Conservation (phyloP, 1,284 basidiomycete genomes). For the Cerioporus squamosus region DNA sequence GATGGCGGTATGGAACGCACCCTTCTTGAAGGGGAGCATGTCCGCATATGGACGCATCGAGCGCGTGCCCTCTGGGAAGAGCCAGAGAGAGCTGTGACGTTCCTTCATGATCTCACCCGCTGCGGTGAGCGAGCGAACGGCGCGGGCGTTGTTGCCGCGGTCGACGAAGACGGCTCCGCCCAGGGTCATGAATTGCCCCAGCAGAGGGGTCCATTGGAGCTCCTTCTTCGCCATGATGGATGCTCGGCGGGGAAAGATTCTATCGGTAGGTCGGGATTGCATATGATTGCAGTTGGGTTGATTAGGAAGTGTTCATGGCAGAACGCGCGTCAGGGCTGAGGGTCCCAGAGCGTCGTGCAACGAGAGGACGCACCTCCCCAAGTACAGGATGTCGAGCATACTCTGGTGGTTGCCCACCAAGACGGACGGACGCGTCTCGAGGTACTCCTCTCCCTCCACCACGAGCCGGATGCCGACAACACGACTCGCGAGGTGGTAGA, state of each 20-base stretch:
- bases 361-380: constrained; percentile 68
- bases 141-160: constrained; percentile 80
- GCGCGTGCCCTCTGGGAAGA: constrained; percentile 94
- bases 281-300: neutral
- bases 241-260: constrained; percentile 84
- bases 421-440: constrained; percentile 72
- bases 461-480: constrained; percentile 74
- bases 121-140: constrained; percentile 76
- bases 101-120: constrained; percentile 86
- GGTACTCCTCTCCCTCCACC: constrained; percentile 87
- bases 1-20: constrained; percentile 95
- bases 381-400: constrained; percentile 84
- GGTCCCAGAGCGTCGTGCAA: neutral
- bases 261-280: constrained; percentile 34
- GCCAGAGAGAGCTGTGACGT: constrained; percentile 79
- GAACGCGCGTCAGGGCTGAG: constrained; percentile 9
- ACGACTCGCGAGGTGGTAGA: constrained; percentile 76
- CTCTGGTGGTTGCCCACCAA: constrained; percentile 95
- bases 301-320: neutral
- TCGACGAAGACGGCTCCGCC: constrained; percentile 96
- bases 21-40: constrained; percentile 95
- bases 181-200: constrained; percentile 93
- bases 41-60: constrained; percentile 67
- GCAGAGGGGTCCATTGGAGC: constrained; percentile 80
- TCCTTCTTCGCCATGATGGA: constrained; percentile 96